Evolutionary conservation across 1,284 basidiomycete species (phyloP).

Genomic region (Butyriboletus appendiculatus): DNA sequence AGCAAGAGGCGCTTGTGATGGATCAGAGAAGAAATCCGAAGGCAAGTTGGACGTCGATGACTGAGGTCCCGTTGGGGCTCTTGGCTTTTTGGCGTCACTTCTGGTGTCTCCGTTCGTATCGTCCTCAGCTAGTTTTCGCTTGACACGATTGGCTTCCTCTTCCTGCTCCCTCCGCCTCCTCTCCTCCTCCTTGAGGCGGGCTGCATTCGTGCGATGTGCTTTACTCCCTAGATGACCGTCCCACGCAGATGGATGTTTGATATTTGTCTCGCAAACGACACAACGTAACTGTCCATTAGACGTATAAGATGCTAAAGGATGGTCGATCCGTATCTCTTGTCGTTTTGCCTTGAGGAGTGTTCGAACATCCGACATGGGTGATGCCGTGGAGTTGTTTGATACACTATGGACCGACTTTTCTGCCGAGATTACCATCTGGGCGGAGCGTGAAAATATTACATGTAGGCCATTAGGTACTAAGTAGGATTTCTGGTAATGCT

Average conservation of each 20-base stretch:
- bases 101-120: not conserved
- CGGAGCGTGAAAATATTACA: not conserved
- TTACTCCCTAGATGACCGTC: constrained; percentile 84
- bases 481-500: too few relatives aligned
- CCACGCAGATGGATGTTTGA: constrained; percentile 82
- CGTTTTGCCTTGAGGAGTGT: constrained; percentile 75
- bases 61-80: constrained; percentile 21
- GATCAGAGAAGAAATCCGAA: constrained; percentile 78
- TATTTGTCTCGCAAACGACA: constrained; percentile 55
- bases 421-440: not conserved
- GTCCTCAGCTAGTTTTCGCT: constrained; percentile 46
- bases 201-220: constrained; percentile 64
- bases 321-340: constrained; percentile 66
- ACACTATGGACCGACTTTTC: not conserved
- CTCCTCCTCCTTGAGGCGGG: constrained; percentile 56
- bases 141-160: constrained; percentile 30
- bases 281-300: constrained; percentile 68
- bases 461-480: too few relatives aligned
- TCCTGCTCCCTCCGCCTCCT: constrained; percentile 39
- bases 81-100: constrained; percentile 37
- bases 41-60: constrained; percentile 46
- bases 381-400: not conserved
- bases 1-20: constrained; percentile 49
- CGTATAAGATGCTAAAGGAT: constrained; percentile 72
- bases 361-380: constrained; percentile 68